Evolutionary conservation across 257 asterid genomes (phyloP), one percentile per base, ranked within the genome.

Genomic region (Phtheirospermum japonicum): DNA sequence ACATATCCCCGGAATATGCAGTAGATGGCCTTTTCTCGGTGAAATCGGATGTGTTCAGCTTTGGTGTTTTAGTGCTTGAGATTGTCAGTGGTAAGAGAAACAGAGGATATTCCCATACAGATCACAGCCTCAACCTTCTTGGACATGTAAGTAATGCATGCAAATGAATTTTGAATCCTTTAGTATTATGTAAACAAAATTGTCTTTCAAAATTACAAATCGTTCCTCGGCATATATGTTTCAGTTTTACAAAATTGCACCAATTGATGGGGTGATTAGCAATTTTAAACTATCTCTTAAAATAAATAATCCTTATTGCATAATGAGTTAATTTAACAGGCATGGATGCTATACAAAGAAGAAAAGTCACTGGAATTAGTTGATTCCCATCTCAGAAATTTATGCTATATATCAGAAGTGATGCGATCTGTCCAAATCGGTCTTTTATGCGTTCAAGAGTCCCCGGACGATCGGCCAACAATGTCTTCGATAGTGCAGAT

Each of bases 1-100:
- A 77, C 56, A 77, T 70, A 74, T 53, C 82, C 8, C 82, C 75
- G 3, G 72, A 77, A 52, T 70, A 77, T 31, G 79, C 70, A 14
- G 51, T 66, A 16, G 74, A 66, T 50, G 79, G 82, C 2, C 31
- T 30, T 19, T 77, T 70, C 67, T 73, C 76, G 4, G 17, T 64
- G 63, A 73, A 73, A 31, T 73, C 76, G 18, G 82, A 77, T 49
- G 72, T 77, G 9, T 77, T 73, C 45, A 73, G 82, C 61, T 66
- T 65, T n/a, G 79, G 79, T 2, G 76, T 73, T 20, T 66, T 77
- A 30, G 67, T 74, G 31, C 59, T 77, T 9, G 79, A 77, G 65
- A 66, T 77, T 14, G 50, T 77, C 36, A 77, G 76, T 39, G 74
- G 82, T n/a, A 70, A 12, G 63, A 77, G 66, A 39, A 77, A 77